Evolutionary conservation across 2,329 filamentous ascomycete species (phyloP).

Genomic region (Ceratocystis alfenasii): DNA sequence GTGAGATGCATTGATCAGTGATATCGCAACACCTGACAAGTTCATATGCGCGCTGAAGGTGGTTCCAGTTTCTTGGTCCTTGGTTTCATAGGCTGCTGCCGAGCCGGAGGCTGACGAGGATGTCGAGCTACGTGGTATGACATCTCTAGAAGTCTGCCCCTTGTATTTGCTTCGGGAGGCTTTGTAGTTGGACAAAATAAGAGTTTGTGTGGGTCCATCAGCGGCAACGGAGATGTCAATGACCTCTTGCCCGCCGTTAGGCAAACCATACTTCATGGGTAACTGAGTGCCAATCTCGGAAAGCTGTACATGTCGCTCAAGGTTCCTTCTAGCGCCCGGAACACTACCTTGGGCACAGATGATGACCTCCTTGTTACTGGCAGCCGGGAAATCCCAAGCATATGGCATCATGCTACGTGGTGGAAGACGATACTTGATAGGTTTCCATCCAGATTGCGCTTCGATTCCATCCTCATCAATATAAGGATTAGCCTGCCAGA

Average conservation of each 20-base stretch:
- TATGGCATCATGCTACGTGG: conserved; percentile 98
- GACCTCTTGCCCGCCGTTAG: conserved; percentile 62
- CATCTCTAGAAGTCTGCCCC: conserved; percentile 6
- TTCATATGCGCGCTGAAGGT: conserved; percentile 83
- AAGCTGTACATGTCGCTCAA: conserved; percentile 83
- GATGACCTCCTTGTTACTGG: conserved; percentile 89
- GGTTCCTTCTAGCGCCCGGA: conserved; percentile 27
- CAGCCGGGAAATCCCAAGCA: conserved; percentile 96
- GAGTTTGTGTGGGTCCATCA: conserved; percentile 85
- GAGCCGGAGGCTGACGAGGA: conserved; percentile 38
- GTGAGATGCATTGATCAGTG: conserved; percentile 81
- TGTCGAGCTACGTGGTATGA: conserved; percentile 4
- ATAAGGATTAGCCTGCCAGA: conserved; percentile 89
- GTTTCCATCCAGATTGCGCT: conserved; percentile 79
- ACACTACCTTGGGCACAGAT: conserved; percentile 53
- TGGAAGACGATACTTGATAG: conserved; percentile 82
- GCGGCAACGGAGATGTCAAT: conserved; percentile 95
- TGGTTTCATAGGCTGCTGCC: conserved; percentile 56
- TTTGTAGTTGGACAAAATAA: conserved; percentile 90
- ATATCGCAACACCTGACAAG: conserved; percentile 82
- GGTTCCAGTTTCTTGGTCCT: conserved; percentile 75
- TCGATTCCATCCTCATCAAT: conserved; percentile 79
- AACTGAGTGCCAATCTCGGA: conserved; percentile 94
- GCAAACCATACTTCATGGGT: conserved; percentile 75
- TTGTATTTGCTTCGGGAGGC: conserved; percentile 79